Conservation (phyloP, 2,329 filamentous ascomycete genomes). For the Colletotrichum godetiae region DNA sequence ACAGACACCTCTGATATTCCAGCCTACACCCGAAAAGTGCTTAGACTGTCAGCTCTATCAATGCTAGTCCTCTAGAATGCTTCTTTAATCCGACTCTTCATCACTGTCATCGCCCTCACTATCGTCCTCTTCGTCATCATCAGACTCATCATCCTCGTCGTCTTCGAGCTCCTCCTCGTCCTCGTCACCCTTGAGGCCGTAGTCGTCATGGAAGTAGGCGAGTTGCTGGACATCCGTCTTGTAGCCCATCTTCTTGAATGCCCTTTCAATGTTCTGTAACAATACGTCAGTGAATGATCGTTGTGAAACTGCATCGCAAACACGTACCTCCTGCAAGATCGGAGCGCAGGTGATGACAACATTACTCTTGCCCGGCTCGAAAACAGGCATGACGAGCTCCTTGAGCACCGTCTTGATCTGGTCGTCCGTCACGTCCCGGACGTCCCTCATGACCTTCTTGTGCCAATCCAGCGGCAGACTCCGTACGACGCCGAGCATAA, state of each 20-base stretch:
- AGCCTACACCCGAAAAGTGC: neutral
- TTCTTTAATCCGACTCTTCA: constrained; percentile 42
- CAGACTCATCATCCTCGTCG: constrained; percentile 68
- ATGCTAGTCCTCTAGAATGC: neutral
- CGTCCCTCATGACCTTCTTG: constrained; percentile 78
- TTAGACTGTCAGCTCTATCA: constrained; percentile 2
- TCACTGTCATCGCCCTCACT: constrained; percentile 54
- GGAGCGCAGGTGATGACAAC: constrained; percentile 89
- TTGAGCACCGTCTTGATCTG: constrained; percentile 81
- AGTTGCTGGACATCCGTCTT: constrained; percentile 79
- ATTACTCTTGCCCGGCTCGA: constrained; percentile 83
- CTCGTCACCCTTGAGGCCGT: constrained; percentile 77
- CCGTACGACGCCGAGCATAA: constrained; percentile 82
- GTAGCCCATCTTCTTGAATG: constrained; percentile 82
- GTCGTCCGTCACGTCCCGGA: constrained; percentile 79
- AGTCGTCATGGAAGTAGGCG: constrained; percentile 87
- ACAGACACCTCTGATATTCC: neutral
- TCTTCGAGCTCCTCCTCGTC: constrained; percentile 67
- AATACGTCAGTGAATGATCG: neutral
- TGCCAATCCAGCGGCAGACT: constrained; percentile 82
- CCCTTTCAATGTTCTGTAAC: constrained; percentile 76
- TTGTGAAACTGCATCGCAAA: neutral
- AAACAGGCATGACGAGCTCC: constrained; percentile 82
- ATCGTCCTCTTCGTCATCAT: constrained; percentile 63
- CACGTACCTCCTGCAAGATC: constrained; percentile 83